phyloP scores from a whole-genome alignment of 805 yeast genomes.

The Wickerhamiella kazuoi region DNA sequence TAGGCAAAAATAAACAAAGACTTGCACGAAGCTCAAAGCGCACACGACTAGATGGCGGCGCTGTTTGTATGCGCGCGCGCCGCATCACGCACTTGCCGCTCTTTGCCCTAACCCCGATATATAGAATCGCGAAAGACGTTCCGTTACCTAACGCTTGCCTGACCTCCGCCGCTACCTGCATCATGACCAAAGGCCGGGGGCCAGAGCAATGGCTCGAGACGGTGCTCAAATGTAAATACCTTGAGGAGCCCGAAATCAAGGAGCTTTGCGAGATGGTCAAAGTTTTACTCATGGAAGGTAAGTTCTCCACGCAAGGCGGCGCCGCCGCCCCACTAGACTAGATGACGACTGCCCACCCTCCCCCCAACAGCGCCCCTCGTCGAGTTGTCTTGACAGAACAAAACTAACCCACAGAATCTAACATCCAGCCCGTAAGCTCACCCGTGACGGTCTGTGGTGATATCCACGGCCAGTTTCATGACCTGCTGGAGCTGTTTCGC shows the following conservation, averaged over 20 bases:
- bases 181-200: slow-evolving; percentile 25
- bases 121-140: background rate
- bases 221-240: slow-evolving; percentile 71
- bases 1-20: too few species aligned
- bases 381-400: too few species aligned
- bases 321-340: too few species aligned
- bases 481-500: slow-evolving; percentile 72
- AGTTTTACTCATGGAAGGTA: slow-evolving; percentile 72
- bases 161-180: background rate
- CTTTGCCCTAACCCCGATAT: background rate
- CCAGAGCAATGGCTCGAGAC: slow-evolving; percentile 96
- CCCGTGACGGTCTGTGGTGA: slow-evolving; percentile 88
- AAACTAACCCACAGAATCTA: slow-evolving; percentile 39
- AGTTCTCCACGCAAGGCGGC: too few species aligned
- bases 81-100: too few species aligned
- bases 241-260: slow-evolving; percentile 88
- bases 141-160: background rate
- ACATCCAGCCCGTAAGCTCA: slow-evolving; percentile 85
- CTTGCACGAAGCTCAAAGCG: too few species aligned
- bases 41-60: too few species aligned
- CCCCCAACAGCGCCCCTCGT: too few species aligned
- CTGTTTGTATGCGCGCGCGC: too few species aligned
- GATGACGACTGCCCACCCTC: too few species aligned
- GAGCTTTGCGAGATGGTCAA: slow-evolving; percentile 89
- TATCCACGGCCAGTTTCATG: slow-evolving; percentile 96